phyloP scores from a whole-genome alignment of 768 basidiomycete genomes.

The Xerocomellus dryophilus region DNA sequence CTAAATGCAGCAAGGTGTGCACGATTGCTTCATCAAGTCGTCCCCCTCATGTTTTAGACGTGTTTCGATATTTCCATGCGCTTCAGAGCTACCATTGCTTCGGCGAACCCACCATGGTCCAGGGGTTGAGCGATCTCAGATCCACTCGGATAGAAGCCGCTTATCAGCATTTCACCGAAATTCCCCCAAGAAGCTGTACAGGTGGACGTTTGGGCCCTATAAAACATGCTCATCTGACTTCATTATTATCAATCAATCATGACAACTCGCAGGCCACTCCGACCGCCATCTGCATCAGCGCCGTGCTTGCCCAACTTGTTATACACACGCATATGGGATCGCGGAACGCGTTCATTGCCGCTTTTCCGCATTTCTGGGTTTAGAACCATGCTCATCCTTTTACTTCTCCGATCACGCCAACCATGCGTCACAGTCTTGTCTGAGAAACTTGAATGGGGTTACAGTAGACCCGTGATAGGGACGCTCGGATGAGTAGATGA shows the following conservation, averaged over 20 bases:
- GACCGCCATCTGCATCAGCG: constrained; percentile 11
- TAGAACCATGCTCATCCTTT: not conserved
- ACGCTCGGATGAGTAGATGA: constrained; percentile 2
- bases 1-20: constrained; percentile 16
- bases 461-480: constrained; percentile 9
- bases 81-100: constrained; percentile 16
- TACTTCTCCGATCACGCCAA: constrained; percentile 17
- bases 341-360: constrained; percentile 26
- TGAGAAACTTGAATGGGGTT: constrained; percentile 17
- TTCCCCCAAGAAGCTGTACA: constrained; percentile 9
- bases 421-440: constrained; percentile 11
- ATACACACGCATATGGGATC: constrained; percentile 5
- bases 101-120: constrained; percentile 18
- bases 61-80: constrained; percentile 21
- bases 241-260: constrained; percentile 21
- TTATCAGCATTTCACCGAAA: constrained; percentile 32
- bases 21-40: constrained; percentile 12
- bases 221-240: constrained; percentile 22
- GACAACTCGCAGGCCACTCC: constrained; percentile 7
- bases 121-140: constrained; percentile 28
- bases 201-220: constrained; percentile 6
- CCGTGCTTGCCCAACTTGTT: not conserved
- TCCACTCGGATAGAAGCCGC: constrained; percentile 12
- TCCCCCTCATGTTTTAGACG: constrained; percentile 28
- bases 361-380: constrained; percentile 16